Base-by-base conservation (phyloP, 352 stramenopile species). In the Vaucheria bursata region DNA sequence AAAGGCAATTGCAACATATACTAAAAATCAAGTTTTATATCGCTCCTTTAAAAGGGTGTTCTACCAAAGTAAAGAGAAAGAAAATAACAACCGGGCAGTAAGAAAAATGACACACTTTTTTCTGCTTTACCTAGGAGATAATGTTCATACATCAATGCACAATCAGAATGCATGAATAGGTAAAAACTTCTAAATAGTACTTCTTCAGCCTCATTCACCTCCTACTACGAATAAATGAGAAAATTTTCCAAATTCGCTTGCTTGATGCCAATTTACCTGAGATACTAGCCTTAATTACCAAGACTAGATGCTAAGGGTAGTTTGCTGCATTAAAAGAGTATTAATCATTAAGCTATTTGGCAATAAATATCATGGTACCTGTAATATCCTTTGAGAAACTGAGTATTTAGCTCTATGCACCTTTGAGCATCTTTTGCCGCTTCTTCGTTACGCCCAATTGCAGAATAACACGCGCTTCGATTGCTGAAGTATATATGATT, bases 401-500 rank as follows among this genome's bases (percentile, higher is more conserved):
- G 87, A 0, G 87, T 86, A 80, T 96, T 94, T 73, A 94, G 78
- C 65, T 86, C 65, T 67, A 97, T 92, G 85, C 91, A 97, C 59
- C 85, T 75, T 50, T 96, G 89, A 1, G 92, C 93, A 80, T 97
- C 93, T 29, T 78, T 79, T 34, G 50, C 75, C 6, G 78, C 74
- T 71, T 78, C 74, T 6, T 50, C 50, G 68, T 80, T 52, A 25
- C 77, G 25, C 1, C 64, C 39, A 59, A 74, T 39, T 18, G 79
- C 74, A n/a, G 77, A 71, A 70, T 85, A 85, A 53, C 75, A 80
- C 4, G 81, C 81, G 35, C 52, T 77, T 8, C 69, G 90, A 87
- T 97, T 97, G 65, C 88, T 95, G 80, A 91, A 97, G 85, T 94
- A 96, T 33, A 97, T 89, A 82, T 96, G 90, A 84, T 95, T 90